These are phyloP conservation scores for Metschnikowia proteae DNA, from an alignment of 805 yeast genomes.

Conservation along the genomic window DNA sequence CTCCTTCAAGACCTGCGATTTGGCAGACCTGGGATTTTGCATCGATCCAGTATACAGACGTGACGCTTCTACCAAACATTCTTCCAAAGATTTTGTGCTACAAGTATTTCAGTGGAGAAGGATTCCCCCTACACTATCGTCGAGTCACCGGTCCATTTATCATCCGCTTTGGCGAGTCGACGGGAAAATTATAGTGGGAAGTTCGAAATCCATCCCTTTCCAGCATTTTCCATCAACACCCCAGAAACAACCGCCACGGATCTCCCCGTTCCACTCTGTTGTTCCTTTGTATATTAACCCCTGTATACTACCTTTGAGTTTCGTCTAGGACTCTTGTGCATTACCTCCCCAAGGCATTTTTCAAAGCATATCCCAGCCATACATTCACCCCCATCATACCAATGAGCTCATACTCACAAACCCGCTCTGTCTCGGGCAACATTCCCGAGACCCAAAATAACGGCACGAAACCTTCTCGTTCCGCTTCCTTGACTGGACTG, in stretches of 20 bases:
- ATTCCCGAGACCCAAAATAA: constrained; percentile 10
- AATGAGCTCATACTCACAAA: constrained; percentile 19
- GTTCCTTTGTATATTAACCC: constrained; percentile 14
- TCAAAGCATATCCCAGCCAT: neutral
- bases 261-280: neutral
- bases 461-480: constrained; percentile 11
- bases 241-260: neutral
- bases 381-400: constrained; percentile 11
- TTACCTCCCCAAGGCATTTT: neutral
- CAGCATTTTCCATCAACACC: neutral
- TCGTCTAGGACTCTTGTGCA: neutral
- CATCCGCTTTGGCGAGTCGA: neutral
- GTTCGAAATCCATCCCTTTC: neutral
- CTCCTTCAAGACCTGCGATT: constrained; percentile 1
- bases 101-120: neutral
- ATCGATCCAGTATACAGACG: constrained; percentile 1
- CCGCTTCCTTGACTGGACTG: constrained; percentile 23
- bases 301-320: constrained; percentile 12
- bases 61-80: neutral
- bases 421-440: constrained; percentile 21
- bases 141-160: neutral
- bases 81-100: neutral
- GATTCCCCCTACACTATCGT: neutral
- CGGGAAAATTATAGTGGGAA: neutral
- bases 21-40: constrained; percentile 1